Evolutionary conservation across 2,329 filamentous ascomycete species (phyloP), one percentile per base, ranked within the genome.

Genomic region (Scortechinia acanthostroma): DNA sequence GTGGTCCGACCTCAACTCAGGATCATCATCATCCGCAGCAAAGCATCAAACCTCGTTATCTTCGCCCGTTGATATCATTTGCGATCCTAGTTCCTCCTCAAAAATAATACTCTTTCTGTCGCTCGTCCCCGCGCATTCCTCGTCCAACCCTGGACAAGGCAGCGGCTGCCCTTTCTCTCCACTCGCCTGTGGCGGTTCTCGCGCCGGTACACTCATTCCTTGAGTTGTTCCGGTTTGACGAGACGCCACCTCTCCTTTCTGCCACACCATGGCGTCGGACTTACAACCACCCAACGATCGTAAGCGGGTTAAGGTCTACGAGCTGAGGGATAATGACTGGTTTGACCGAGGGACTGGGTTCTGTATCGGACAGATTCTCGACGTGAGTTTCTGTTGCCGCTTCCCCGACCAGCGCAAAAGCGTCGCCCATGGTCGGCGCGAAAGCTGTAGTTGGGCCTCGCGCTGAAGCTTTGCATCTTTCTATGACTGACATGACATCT

Each of bases 281-380:
- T 17, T 19, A 19, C 35, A 40, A 19, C 35, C 35, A 6, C 35
- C 35, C 35, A 19, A 19, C 35, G 35, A 6, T 40, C 35, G 35
- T 17, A 62, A 59, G 47, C 58, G 83, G 69, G 83, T 88, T 60
- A 88, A 88, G 67, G 84, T 88, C 54, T 88, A 88, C 63, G 83
- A 88, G 67, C 70, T 88, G 55, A 82, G 80, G 67, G 81, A 86
- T 65, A 86, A 85, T 71, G 83, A 88, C 73, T 88, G 84, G 84
- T 86, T 83, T 62, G 84, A 88, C 65, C 70, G 83, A 54, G 84
- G 84, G 45, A 88, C 84, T 14, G 84, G 84, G 42, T 87, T 88
- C 60, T 88, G 84, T 59, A 77, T 73, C 43, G 83, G 83, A 28
- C 71, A 76, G 50, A 63, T 80, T 46, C 60, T 79, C 51, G 75